Evolutionary conservation across 768 basidiomycete genomes (phyloP), one percentile per base, ranked within the genome.

Genomic region (Phaffia australis): DNA sequence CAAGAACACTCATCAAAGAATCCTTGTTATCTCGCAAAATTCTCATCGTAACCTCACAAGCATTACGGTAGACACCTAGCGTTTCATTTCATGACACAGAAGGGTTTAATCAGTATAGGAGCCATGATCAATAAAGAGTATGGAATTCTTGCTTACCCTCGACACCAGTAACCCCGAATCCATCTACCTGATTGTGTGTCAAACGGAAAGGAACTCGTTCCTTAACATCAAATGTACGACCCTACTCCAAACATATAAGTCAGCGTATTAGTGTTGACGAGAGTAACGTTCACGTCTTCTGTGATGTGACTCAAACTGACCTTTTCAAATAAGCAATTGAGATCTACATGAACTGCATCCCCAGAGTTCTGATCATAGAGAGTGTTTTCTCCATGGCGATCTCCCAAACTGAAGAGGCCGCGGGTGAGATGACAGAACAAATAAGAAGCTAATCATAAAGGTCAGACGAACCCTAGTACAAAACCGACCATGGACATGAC

Each of bases 401-500:
- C 95, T 16, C 95, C 95, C n/a, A 99, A 80, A n/a, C 93, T 94
- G 60, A 1, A 55, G 19, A 16, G 27, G 11, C 32, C 19, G 30
- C 18, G 54, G 58, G 21, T 21, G n/a, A 66, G 56, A 56, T 19
- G 32, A 50, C 23, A 47, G 49, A 57, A 29, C 30, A 1, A 11
- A 32, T 7, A 5, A 19, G 21, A 6, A 32, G 32, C 30, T 9
- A 8, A 21, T 54, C 32, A 35, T 46, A 49, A 49, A 16, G 18
- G n/a, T n/a, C 68, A 56, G 1, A 74, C 85, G 63, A 70, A 94
- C 91, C 94, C 94, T 16, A 98, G 80, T 52, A 99, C 91, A 72
- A 88, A 94, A 15, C 95, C 95, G 25, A 98, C 88, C 88, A 99
- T 98, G 0, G 88, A 95, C 87, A 95, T 98, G 63, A 98, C 95